Conservation (phyloP, 139 green algal species). For the Eudorina sp. region DNA sequence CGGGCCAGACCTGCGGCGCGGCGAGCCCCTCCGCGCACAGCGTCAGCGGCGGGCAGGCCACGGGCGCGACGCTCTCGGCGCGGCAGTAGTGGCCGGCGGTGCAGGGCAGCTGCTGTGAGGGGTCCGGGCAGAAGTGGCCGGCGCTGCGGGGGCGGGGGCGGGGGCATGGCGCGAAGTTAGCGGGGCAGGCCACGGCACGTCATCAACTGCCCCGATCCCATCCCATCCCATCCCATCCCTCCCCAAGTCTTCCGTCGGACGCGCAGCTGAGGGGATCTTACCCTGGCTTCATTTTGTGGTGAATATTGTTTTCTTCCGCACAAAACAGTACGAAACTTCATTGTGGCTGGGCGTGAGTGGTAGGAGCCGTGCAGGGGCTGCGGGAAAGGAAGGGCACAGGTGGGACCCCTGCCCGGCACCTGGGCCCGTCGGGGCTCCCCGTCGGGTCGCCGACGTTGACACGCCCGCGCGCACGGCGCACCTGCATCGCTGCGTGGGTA, state of each 20-base stretch:
- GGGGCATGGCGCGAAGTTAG: not conserved
- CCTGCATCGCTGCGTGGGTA: conserved; percentile 44
- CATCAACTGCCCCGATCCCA: too few relatives aligned
- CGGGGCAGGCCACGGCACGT: not conserved
- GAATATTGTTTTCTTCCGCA: not conserved
- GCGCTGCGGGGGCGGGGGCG: not conserved
- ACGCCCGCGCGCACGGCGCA: not conserved
- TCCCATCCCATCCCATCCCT: too few relatives aligned
- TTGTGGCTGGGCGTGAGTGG: not conserved
- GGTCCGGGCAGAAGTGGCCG: conserved; percentile 57
- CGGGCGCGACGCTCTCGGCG: conserved; percentile 43
- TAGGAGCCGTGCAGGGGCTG: not conserved
- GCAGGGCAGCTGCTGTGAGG: conserved; percentile 33
- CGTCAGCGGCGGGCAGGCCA: conserved; percentile 41
- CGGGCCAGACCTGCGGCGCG: conserved; percentile 19
- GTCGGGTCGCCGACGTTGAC: too few relatives aligned
- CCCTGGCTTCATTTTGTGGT: not conserved
- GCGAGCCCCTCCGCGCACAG: conserved; percentile 50
- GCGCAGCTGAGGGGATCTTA: not conserved
- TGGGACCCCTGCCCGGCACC: not conserved
- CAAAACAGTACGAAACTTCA: not conserved
- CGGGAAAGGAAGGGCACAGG: not conserved
- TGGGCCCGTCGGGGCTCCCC: too few relatives aligned
- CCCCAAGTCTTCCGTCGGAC: too few relatives aligned
- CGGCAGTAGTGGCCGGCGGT: conserved; percentile 53